Evolutionary conservation across 441 rosid species (phyloP), one percentile per base, ranked within the genome.

Genomic region (Erodium moschatum): DNA sequence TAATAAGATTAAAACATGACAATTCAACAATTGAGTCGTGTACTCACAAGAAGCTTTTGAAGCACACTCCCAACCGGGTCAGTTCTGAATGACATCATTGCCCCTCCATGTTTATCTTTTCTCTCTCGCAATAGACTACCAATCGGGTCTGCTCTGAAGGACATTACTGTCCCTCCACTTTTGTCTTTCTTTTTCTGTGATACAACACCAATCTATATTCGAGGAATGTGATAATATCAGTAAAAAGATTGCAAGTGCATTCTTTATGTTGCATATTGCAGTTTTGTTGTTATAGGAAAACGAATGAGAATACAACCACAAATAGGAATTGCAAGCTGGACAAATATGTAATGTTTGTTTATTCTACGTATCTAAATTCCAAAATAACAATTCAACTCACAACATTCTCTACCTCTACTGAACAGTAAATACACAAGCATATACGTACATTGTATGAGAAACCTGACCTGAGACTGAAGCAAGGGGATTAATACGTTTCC

Each of bases 1-100:
- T 24, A 24, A 24, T 24, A 24, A 24, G 27, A 24, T 24, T 24
- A 73, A 50, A 21, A 20, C 18, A 21, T 52, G 10, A 24, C 48
- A 15, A 70, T 27, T 24, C 2, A 20, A 56, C 52, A n/a, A 62
- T 33, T 8, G 33, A 67, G 19, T 27, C 1, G 20, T 44, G 13
- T 52, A 77, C 81, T 73, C 33, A 73, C 79, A 74, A 72, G 80
- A 56, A 76, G 79, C 70, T 42, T 71, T 12, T 24, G 67, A 4
- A 76, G 68, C 46, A 81, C 77, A 44, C 27, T 24, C 27, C 27
- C 27, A 24, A 24, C 27, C 27, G 27, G 27, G 27, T 24, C 27
- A 0, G 27, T 24, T 24, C 27, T 24, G 27, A 24, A 24, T 24
- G 27, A 24, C 27, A 24, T 24, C 27, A 2, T 24, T 24, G 27